Conservation (phyloP, 2,329 filamentous ascomycete species). For the Alternaria solani region DNA sequence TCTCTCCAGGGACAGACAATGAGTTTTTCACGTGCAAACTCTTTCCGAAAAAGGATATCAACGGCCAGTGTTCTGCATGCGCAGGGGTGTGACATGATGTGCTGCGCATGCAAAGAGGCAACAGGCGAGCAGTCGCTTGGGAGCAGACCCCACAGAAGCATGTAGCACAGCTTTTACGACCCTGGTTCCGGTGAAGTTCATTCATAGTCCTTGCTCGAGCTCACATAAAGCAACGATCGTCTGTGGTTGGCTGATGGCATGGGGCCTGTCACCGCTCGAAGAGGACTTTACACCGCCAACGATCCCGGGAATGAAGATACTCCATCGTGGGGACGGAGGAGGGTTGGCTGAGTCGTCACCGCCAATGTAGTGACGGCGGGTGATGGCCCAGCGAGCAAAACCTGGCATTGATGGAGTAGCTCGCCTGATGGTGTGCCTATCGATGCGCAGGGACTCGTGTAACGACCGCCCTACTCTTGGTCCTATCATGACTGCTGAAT, state of each 20-base stretch:
- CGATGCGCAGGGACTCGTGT: constrained; percentile 5
- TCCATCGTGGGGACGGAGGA: neutral
- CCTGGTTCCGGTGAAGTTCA: constrained; percentile 36
- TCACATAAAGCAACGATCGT: constrained; percentile 1
- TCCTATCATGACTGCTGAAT: neutral
- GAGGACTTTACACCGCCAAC: constrained; percentile 26
- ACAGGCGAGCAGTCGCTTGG: constrained; percentile 28
- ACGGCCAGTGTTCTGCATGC: constrained; percentile 6
- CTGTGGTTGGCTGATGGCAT: constrained; percentile 22
- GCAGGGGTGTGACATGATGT: constrained; percentile 17
- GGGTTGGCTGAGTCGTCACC: constrained; percentile 17
- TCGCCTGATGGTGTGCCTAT: constrained; percentile 11
- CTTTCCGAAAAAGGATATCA: constrained; percentile 10
- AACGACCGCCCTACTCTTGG: constrained; percentile 5
- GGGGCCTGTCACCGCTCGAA: constrained; percentile 27
- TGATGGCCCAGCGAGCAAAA: constrained; percentile 8
- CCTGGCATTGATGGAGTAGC: neutral
- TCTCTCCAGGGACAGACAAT: constrained; percentile 5
- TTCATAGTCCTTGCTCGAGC: constrained; percentile 22
- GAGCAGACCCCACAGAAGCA: constrained; percentile 13
- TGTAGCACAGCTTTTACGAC: constrained; percentile 35
- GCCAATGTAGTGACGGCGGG: constrained; percentile 16
- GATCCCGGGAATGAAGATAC: neutral
- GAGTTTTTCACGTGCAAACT: constrained; percentile 32
- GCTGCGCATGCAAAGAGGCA: constrained; percentile 25